Evolutionary conservation across 2,329 filamentous ascomycete genomes (phyloP).

Genomic region (Colletotrichum tanaceti): DNA sequence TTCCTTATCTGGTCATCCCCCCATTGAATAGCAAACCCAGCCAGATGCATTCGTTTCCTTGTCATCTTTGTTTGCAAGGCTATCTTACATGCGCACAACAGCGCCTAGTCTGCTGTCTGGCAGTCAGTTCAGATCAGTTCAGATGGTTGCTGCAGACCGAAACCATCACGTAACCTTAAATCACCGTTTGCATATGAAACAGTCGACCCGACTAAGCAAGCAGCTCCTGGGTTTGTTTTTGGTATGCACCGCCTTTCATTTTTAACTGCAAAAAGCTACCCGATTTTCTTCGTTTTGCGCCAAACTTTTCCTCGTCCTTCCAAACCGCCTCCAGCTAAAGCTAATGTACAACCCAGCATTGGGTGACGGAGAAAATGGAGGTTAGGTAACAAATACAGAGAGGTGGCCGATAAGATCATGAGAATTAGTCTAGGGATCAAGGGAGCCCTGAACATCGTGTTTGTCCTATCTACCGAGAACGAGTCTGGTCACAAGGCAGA

Average conservation of each 20-base stretch:
- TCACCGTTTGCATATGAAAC: conserved; percentile 11
- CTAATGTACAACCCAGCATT: conserved; percentile 54
- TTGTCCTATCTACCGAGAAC: conserved; percentile 39
- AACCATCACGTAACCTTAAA: conserved; percentile 19
- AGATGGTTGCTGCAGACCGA: conserved; percentile 24
- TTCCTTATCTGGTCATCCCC: too few species aligned
- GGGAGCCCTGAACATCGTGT: conserved; percentile 38
- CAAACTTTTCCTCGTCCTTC: conserved; percentile 49
- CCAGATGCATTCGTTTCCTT: neutral
- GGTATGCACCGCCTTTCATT: conserved; percentile 19
- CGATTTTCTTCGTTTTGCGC: conserved; percentile 49
- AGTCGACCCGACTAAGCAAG: conserved; percentile 45
- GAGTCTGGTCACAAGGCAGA: conserved; percentile 38
- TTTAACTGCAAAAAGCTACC: conserved; percentile 45
- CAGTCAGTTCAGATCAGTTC: conserved; percentile 29
- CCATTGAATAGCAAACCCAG: neutral
- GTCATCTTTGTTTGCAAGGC: neutral
- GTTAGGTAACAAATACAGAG: conserved; percentile 50
- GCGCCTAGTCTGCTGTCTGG: conserved; percentile 3
- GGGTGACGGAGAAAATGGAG: conserved; percentile 48
- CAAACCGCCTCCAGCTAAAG: conserved; percentile 48
- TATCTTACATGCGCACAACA: conserved; percentile 9
- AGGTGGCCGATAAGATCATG: conserved; percentile 42
- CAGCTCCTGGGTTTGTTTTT: conserved; percentile 46
- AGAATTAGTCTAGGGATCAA: conserved; percentile 44